Conservation (phyloP, 2,329 filamentous ascomycete species). For the Colletotrichum melonis region DNA sequence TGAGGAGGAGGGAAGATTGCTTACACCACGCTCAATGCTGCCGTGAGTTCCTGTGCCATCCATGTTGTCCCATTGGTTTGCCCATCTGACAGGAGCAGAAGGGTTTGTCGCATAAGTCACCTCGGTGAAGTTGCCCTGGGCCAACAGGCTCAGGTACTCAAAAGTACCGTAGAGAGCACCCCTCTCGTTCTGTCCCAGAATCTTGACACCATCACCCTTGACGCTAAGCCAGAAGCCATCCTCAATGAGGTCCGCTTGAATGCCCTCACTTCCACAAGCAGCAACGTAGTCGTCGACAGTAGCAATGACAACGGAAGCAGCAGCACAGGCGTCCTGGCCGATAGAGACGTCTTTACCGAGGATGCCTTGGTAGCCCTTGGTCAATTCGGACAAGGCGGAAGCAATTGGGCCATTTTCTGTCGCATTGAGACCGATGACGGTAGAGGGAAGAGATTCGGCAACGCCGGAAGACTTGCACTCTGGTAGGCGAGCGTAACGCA, state of each 20-base stretch:
- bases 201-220: slow-evolving; percentile 59
- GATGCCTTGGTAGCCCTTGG: slow-evolving; percentile 67
- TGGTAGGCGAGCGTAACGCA: slow-evolving; percentile 69
- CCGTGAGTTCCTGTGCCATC: slow-evolving; percentile 54
- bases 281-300: slow-evolving; percentile 39
- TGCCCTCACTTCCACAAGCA: slow-evolving; percentile 55
- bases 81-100: slow-evolving; percentile 72
- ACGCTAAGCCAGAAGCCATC: slow-evolving; percentile 73
- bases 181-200: slow-evolving; percentile 74
- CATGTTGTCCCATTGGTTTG: slow-evolving; percentile 81
- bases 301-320: slow-evolving; percentile 36
- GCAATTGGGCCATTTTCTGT: slow-evolving; percentile 66
- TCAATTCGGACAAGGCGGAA: slow-evolving; percentile 69
- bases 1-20: neutral
- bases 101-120: slow-evolving; percentile 63
- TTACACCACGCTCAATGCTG: slow-evolving; percentile 70
- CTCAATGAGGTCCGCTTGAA: slow-evolving; percentile 52
- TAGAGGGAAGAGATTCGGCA: slow-evolving; percentile 55
- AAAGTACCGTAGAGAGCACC: slow-evolving; percentile 77
- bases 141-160: slow-evolving; percentile 74
- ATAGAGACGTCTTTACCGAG: slow-evolving; percentile 59
- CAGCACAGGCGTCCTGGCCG: slow-evolving; percentile 13
- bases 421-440: slow-evolving; percentile 64
- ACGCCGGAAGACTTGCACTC: slow-evolving; percentile 42
- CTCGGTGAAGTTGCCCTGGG: slow-evolving; percentile 62